Conservation (phyloP, 352 stramenopile genomes). For the Globisporangium barbulae region DNA sequence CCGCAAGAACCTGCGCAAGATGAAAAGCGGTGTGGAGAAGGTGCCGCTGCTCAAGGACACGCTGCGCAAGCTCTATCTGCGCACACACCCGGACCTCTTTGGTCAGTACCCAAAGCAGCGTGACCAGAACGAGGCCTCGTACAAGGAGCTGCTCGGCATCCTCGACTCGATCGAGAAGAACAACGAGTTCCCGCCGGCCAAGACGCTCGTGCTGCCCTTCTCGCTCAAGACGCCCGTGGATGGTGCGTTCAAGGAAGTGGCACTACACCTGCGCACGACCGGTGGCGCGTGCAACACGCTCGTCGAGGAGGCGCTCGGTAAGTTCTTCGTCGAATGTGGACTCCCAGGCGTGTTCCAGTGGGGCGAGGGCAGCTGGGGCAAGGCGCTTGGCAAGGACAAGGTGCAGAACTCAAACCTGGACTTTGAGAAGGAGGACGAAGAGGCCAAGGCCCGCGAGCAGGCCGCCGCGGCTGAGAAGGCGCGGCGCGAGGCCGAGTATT, state of each 20-base stretch:
- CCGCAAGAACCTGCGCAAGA: slow-evolving; percentile 76
- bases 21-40: slow-evolving; percentile 59
- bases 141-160: slow-evolving; percentile 81
- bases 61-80: slow-evolving; percentile 78
- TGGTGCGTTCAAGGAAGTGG: slow-evolving; percentile 66
- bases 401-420: slow-evolving; percentile 62
- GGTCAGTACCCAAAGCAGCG: slow-evolving; percentile 68
- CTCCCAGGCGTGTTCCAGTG: slow-evolving; percentile 63
- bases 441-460: slow-evolving; percentile 36
- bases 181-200: slow-evolving; percentile 73
- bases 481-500: slow-evolving; percentile 33
- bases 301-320: slow-evolving; percentile 66
- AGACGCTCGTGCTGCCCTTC: slow-evolving; percentile 66
- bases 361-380: slow-evolving; percentile 74
- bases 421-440: slow-evolving; percentile 56
- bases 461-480: slow-evolving; percentile 33
- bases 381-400: slow-evolving; percentile 52
- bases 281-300: slow-evolving; percentile 76
- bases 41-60: slow-evolving; percentile 73
- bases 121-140: slow-evolving; percentile 62
- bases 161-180: slow-evolving; percentile 77
- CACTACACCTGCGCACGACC: slow-evolving; percentile 61
- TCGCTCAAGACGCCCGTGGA: slow-evolving; percentile 67
- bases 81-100: slow-evolving; percentile 77
- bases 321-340: slow-evolving; percentile 68